Percentiles rank a stretch among this genome's conserved stretches.
phyloP scores from a whole-genome alignment of 352 stramenopile species.

The Phytopythium vexans region DNA sequence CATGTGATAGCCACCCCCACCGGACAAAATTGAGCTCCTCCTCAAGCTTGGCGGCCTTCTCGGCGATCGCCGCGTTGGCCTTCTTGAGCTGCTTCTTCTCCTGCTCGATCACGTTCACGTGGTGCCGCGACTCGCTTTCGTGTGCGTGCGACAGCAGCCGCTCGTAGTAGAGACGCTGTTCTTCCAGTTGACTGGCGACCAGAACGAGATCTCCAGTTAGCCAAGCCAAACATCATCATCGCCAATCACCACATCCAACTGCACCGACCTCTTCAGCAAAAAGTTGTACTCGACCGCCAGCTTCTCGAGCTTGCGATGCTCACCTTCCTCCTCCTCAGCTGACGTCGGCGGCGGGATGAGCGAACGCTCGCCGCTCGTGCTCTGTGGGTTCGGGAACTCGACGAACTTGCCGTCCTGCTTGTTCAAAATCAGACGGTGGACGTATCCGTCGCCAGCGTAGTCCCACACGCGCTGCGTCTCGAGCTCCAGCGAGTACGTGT shows the following conservation, averaged over 20 bases:
- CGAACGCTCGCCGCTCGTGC: conserved; percentile 63
- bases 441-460: conserved; percentile 90
- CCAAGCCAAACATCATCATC: not conserved
- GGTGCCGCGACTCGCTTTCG: conserved; percentile 52
- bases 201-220: conserved; percentile 1
- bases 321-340: conserved; percentile 87
- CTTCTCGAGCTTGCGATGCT: conserved; percentile 95
- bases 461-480: conserved; percentile 96
- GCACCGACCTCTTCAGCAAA: conserved; percentile 87
- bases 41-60: conserved; percentile 75
- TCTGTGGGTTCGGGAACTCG: conserved; percentile 90
- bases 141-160: conserved; percentile 56
- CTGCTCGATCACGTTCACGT: conserved; percentile 58
- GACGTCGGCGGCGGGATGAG: conserved; percentile 57
- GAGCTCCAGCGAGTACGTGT: conserved; percentile 95
- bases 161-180: conserved; percentile 94
- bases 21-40: conserved; percentile 81
- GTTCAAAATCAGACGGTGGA: conserved; percentile 86
- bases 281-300: conserved; percentile 96
- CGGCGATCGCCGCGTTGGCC: conserved; percentile 51
- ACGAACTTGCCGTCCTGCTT: conserved; percentile 95
- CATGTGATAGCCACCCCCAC: conserved; percentile 15
- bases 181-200: conserved; percentile 87
- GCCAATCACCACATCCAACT: not conserved
- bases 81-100: conserved; percentile 84